A percentile compares a stretch with the other conserved stretches of the same genome.
These are phyloP conservation scores for Linderniella brevidens DNA, from an alignment of 257 asterid genomes.

Conservation along the genomic window DNA sequence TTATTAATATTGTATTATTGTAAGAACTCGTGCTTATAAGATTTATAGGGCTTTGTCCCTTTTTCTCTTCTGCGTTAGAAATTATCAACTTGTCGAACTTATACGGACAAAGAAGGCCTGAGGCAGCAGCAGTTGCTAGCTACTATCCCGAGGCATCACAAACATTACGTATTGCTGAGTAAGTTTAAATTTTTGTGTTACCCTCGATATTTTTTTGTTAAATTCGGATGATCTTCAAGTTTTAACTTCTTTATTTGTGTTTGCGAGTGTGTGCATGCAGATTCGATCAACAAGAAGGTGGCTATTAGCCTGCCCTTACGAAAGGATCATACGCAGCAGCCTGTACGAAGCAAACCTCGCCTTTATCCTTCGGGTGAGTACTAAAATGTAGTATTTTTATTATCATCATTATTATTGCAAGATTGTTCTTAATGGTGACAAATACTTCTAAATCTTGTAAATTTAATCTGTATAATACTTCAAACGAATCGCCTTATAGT, in stretches of 20 bases:
- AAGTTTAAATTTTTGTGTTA: conserved; percentile 7
- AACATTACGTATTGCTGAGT: conserved; percentile 88
- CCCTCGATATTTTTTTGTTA: conserved; percentile 1
- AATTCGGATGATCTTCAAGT: conserved; percentile 1
- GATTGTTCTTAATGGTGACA: too few species aligned
- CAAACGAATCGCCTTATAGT: too few species aligned
- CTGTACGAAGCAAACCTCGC: conserved; percentile 11
- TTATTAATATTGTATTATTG: too few species aligned
- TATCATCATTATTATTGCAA: conserved; percentile 6
- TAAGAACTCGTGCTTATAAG: conserved; percentile 9
- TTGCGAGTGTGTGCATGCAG: too few species aligned
- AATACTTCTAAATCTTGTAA: too few species aligned
- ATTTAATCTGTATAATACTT: too few species aligned
- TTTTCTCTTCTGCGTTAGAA: conserved; percentile 19
- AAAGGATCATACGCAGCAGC: too few species aligned
- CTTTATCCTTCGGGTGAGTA: conserved; percentile 45
- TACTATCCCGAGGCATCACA: conserved; percentile 93
- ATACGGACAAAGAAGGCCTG: conserved; percentile 65
- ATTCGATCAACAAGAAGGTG: conserved; percentile 74
- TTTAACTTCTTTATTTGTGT: conserved; percentile 9
- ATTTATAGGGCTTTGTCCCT: conserved; percentile 8
- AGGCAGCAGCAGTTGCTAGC: conserved; percentile 87
- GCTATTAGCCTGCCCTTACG: conserved; percentile 66
- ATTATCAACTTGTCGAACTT: conserved; percentile 78
- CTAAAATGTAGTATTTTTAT: too few species aligned